phyloP scores from a whole-genome alignment of 495 filamentous ascomycete species.

The Penicillium longicatenatum region DNA sequence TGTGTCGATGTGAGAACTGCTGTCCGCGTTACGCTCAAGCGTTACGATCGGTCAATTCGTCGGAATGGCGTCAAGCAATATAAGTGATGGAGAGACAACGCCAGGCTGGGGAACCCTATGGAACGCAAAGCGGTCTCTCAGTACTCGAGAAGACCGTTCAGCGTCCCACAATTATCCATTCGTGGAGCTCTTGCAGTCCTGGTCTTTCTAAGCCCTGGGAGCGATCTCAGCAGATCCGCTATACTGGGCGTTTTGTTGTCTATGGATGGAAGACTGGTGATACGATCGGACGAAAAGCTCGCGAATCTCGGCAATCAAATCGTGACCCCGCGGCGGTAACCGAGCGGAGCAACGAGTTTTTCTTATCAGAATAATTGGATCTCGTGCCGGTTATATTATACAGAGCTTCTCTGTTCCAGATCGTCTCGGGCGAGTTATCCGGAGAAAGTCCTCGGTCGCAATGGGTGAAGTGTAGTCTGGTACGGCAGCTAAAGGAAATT shows the following conservation, averaged over 20 bases:
- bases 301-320: not conserved
- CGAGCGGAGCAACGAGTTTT: not conserved
- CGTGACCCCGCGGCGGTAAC: not conserved
- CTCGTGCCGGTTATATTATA: not conserved
- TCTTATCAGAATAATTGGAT: not conserved
- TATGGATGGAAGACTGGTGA: not conserved
- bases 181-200: slow-evolving; percentile 25
- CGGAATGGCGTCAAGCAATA: not conserved
- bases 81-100: not conserved
- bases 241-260: not conserved
- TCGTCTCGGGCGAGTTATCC: not conserved
- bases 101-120: slow-evolving; percentile 53
- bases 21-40: no score
- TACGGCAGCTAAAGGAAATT: not conserved
- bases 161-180: slow-evolving; percentile 55
- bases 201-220: not conserved
- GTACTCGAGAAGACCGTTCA: slow-evolving; percentile 49
- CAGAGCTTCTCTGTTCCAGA: not conserved
- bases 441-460: not conserved
- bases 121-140: slow-evolving; percentile 58
- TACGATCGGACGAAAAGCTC: not conserved
- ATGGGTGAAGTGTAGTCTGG: not conserved
- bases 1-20: slow-evolving; percentile 30
- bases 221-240: not conserved
- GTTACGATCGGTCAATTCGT: not conserved